Conservation (phyloP, 2,329 filamentous ascomycete species). For the Hawksworthiomyces lignivorus region DNA sequence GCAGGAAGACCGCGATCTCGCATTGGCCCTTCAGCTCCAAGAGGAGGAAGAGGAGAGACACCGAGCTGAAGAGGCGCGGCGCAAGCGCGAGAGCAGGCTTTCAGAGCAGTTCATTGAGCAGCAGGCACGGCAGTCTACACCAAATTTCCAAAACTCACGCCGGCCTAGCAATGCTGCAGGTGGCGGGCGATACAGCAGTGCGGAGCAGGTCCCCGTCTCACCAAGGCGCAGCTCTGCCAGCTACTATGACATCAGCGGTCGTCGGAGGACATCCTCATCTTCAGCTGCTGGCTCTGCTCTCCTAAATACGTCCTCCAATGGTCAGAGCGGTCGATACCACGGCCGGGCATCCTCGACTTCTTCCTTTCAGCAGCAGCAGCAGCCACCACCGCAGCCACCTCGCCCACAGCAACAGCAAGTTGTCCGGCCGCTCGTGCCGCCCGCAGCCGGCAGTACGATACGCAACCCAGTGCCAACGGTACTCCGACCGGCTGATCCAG, state of each 20-base stretch:
- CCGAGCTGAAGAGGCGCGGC: conserved; percentile 51
- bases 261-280: conserved; percentile 1
- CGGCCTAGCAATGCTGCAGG: conserved; percentile 8
- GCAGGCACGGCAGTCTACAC: conserved; percentile 35
- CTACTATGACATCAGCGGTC: neutral
- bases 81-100: conserved; percentile 57
- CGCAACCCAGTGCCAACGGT: conserved; percentile 19
- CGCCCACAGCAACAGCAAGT: conserved; percentile 24
- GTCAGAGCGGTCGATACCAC: conserved; percentile 1
- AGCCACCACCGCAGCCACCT: neutral
- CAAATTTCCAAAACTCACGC: conserved; percentile 24
- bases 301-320: neutral
- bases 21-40: conserved; percentile 83
- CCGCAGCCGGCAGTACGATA: conserved; percentile 17
- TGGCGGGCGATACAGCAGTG: conserved; percentile 7
- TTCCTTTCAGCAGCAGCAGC: neutral
- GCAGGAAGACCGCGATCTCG: conserved; percentile 80
- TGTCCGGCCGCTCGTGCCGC: conserved; percentile 40
- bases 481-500: conserved; percentile 28
- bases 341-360: neutral
- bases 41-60: conserved; percentile 85
- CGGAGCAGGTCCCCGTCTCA: neutral
- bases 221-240: conserved; percentile 31
- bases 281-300: neutral
- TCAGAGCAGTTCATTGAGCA: conserved; percentile 65